phyloP scores from a whole-genome alignment of 1,139 yeast genomes.

The Arxiozyma heterogenica region DNA sequence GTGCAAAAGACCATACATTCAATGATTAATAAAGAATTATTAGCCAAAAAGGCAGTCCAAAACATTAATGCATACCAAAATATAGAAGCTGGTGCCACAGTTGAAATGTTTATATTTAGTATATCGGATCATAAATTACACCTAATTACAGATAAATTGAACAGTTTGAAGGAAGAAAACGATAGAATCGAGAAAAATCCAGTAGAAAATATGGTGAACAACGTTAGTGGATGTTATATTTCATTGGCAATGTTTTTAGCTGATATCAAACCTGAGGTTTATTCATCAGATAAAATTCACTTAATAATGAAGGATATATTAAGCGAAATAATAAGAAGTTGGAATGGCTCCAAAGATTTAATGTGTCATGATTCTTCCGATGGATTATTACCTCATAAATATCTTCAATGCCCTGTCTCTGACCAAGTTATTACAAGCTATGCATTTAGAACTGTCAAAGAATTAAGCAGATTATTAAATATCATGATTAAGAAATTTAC shows the following conservation, averaged over 20 bases:
- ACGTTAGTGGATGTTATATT: constrained; percentile 60
- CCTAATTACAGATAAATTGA: constrained; percentile 29
- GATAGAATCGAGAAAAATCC: constrained; percentile 28
- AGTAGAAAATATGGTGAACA: constrained; percentile 37
- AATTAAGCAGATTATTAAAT: constrained; percentile 50
- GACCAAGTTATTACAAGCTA: constrained; percentile 57
- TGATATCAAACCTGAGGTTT: constrained; percentile 8
- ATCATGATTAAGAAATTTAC: constrained; percentile 31
- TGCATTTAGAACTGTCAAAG: constrained; percentile 82
- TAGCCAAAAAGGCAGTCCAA: constrained; percentile 35
- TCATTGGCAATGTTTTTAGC: constrained; percentile 45
- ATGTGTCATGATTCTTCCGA: constrained; percentile 63
- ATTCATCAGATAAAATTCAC: constrained; percentile 1
- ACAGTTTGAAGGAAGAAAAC: constrained; percentile 31
- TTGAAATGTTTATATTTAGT: constrained; percentile 42
- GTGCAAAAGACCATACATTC: constrained; percentile 17
- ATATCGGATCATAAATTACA: constrained; percentile 20
- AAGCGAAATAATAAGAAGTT: constrained; percentile 33
- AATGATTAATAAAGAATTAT: constrained; percentile 14
- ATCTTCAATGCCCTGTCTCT: constrained; percentile 35
- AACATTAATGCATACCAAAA: constrained; percentile 57
- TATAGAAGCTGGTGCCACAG: constrained; percentile 75
- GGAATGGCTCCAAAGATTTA: constrained; percentile 49
- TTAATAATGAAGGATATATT: constrained; percentile 16
- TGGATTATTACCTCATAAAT: constrained; percentile 44